Base-by-base conservation (phyloP, 768 basidiomycete genomes). In the Mycena albidolilacea region DNA sequence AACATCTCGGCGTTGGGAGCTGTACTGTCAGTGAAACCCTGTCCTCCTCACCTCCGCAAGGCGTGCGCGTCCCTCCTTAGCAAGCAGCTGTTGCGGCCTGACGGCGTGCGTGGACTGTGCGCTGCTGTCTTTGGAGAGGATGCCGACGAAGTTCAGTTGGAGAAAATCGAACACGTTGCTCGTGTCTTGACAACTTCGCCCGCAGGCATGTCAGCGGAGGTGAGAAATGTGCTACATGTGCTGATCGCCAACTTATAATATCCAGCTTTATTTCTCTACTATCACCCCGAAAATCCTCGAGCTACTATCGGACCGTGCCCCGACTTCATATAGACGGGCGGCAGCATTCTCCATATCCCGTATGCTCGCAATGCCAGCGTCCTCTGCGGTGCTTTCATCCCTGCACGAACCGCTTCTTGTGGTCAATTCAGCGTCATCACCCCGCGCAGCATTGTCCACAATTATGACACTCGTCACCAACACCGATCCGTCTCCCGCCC, bases 111-210 rank as follows among this genome's bases (percentile, higher is more conserved):
- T 38, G 93, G 93, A 0, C 85, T 96, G 21, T 91, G 89, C 74
- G 85, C 87, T 11, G 92, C 93, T 11, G 83, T 95, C 1, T 91
- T 96, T 65, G 90, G 91, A 2, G 92, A 91, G 54, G 88, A 88
- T 44, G 84, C 80, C 9, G 89, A 89, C 5, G 89, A 90, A 65
- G 85, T 88, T 2, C 86, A 87, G 2, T 77, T 94, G 5, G 90
- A 93, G 71, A 94, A 93, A 78, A 85, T 96, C 38, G 92, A 96
- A 70, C 91, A 92, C 67, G 85, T 95, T 41, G 87, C 93, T 21
- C 85, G 84, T 7, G 86, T 95, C 21, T 79, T 98, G 61, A 85
- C 84, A 54, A 83, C 90, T n/a, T 85, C 92, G 14, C 95, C 96
- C 0, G 80, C 87, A 0, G 85, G 82, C 14, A 87, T 89, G 81